These are phyloP conservation scores for Rhodotorula sp. DNA, from an alignment of 1,284 basidiomycete genomes.

Conservation along the genomic window DNA sequence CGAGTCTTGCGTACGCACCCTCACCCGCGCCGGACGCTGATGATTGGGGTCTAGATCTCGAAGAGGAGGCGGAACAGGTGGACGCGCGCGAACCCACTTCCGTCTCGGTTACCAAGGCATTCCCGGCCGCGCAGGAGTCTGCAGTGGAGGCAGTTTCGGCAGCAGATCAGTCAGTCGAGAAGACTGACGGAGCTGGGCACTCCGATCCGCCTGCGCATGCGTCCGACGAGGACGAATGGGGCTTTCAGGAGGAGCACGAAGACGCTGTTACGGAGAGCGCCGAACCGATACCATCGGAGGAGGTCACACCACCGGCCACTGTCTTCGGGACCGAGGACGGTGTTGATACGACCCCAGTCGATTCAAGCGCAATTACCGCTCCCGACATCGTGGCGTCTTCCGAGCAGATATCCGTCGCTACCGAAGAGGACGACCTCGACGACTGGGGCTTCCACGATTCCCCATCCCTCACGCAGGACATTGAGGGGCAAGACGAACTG, in stretches of 20 bases:
- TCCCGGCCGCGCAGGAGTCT: too few relatives aligned
- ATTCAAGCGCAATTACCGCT: not conserved
- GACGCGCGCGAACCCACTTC: not conserved
- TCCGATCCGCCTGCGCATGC: not conserved
- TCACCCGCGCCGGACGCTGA: not conserved
- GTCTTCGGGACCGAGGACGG: not conserved
- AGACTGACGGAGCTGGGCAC: too few relatives aligned
- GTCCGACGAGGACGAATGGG: constrained; percentile 6
- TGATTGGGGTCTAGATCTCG: not conserved
- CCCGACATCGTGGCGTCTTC: not conserved
- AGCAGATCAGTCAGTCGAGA: too few relatives aligned
- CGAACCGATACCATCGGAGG: too few relatives aligned
- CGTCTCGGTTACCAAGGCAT: not conserved
- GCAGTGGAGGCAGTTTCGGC: too few relatives aligned
- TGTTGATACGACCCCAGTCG: too few relatives aligned
- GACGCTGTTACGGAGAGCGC: not conserved
- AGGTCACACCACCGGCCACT: not conserved
- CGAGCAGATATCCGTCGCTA: not conserved
- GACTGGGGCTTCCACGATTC: constrained; percentile 30
- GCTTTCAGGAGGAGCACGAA: constrained; percentile 11
- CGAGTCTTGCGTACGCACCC: too few relatives aligned
- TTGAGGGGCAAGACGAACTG: not conserved
- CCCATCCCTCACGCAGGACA: not conserved
- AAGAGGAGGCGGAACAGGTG: not conserved
- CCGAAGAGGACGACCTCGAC: constrained; percentile 10